These are phyloP conservation scores for Stachybotrys elegans DNA, from an alignment of 2,329 filamentous ascomycete genomes.

Conservation along the genomic window DNA sequence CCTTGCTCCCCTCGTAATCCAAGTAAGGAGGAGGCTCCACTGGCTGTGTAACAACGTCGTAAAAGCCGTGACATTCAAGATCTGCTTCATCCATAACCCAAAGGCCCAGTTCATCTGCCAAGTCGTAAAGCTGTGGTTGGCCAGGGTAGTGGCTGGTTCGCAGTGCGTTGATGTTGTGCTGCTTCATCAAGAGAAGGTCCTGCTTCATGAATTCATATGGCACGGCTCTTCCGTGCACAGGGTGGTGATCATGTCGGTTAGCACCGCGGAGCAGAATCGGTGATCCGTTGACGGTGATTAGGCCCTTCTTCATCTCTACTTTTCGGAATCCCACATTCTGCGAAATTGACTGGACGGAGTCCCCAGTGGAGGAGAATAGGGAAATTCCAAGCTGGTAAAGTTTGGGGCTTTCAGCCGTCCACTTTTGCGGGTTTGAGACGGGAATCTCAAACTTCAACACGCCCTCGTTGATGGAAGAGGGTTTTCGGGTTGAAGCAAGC, in stretches of 20 bases:
- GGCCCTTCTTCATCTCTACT: conserved; percentile 56
- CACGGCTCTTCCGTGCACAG: conserved; percentile 52
- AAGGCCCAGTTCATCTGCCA: conserved; percentile 58
- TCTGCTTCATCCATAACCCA: conserved; percentile 57
- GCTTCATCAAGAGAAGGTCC: conserved; percentile 62
- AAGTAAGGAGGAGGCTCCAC: conserved; percentile 2
- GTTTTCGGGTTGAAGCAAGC: conserved; percentile 4
- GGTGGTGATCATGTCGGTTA: conserved; percentile 65
- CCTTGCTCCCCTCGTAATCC: conserved; percentile 6
- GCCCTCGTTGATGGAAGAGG: conserved; percentile 26
- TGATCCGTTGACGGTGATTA: conserved; percentile 61
- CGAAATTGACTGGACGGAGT: conserved; percentile 29
- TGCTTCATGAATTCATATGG: conserved; percentile 53
- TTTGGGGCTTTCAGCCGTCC: conserved; percentile 63
- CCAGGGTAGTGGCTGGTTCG: conserved; percentile 63
- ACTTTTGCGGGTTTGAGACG: conserved; percentile 49
- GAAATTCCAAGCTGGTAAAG: conserved; percentile 51
- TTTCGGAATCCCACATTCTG: conserved; percentile 61
- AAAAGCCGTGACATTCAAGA: conserved; percentile 50
- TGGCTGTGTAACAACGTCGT: conserved; percentile 15
- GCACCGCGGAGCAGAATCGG: conserved; percentile 58
- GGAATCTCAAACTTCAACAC: conserved; percentile 29
- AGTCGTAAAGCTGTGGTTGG: conserved; percentile 52
- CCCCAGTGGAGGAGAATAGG: conserved; percentile 16
- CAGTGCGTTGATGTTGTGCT: conserved; percentile 64